These are phyloP conservation scores for Cucurbita pepo DNA, from an alignment of 306 rosid genomes.

Conservation along the genomic window DNA sequence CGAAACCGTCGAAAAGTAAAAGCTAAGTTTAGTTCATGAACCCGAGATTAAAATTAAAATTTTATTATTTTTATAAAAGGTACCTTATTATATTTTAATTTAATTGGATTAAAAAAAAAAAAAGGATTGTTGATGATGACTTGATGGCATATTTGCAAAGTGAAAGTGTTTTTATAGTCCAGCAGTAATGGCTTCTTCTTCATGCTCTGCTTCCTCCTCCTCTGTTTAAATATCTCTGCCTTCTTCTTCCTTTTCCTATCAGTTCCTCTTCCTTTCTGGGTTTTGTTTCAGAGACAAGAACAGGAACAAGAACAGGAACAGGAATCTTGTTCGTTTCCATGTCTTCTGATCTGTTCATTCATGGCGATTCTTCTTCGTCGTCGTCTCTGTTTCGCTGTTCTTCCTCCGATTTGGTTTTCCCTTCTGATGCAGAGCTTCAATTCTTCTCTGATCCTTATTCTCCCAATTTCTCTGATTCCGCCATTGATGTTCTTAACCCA, in stretches of 20 bases:
- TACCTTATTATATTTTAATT: neutral
- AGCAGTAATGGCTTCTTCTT: neutral
- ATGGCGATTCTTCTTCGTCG: conserved; percentile 10
- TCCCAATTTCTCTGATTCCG: conserved; percentile 22
- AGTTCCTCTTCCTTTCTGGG: neutral
- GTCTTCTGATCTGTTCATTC: conserved; percentile 51
- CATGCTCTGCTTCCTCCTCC: neutral
- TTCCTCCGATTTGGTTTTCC: conserved; percentile 15
- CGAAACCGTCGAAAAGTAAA: too few relatives aligned
- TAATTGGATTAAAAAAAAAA: neutral
- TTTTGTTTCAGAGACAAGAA: neutral
- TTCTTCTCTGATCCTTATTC: conserved; percentile 28
- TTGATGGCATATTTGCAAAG: neutral
- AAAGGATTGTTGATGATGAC: neutral
- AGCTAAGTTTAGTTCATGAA: too few relatives aligned
- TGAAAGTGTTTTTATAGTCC: neutral
- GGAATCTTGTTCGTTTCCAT: conserved; percentile 13
- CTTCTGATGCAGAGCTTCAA: conserved; percentile 29
- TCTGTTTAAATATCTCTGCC: neutral
- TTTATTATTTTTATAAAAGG: neutral
- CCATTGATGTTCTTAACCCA: conserved; percentile 13
- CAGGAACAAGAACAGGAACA: neutral
- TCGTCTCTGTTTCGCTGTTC: conserved; percentile 24
- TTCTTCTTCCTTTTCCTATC: neutral
- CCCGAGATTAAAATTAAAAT: too few relatives aligned